Conservation (phyloP, 257 asterid genomes). For the Solanum commersonii region DNA sequence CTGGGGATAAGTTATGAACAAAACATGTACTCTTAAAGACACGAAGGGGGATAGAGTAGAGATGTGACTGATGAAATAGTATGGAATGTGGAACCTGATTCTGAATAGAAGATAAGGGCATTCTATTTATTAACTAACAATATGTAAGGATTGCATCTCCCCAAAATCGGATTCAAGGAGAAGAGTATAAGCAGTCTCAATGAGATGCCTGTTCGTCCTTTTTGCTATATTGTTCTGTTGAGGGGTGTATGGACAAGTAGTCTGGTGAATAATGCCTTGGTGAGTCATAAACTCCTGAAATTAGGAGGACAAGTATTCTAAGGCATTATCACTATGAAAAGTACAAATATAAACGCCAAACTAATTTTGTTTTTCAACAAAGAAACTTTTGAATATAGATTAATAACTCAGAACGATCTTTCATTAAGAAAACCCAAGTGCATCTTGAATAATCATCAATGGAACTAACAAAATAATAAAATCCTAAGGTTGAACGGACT, state of each 20-base stretch:
- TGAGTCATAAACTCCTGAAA: too few species aligned
- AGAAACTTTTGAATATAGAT: background rate
- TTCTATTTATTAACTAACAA: background rate
- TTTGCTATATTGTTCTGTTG: too few species aligned
- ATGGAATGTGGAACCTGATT: background rate
- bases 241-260: background rate
- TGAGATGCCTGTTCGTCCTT: background rate
- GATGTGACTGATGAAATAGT: background rate
- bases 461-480: too few species aligned
- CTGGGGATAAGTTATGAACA: background rate
- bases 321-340: too few species aligned
- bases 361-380: background rate
- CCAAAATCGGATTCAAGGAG: background rate
- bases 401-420: background rate
- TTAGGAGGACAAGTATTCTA: too few species aligned
- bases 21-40: background rate
- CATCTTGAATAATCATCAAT: background rate
- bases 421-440: background rate
- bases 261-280: too few species aligned
- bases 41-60: background rate
- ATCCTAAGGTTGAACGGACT: background rate
- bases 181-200: background rate
- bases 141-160: background rate
- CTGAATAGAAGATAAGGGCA: background rate
- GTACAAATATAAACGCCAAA: too few species aligned